Evolutionary conservation across 1,284 basidiomycete genomes (phyloP).

Genomic region (Boletellus sp.): DNA sequence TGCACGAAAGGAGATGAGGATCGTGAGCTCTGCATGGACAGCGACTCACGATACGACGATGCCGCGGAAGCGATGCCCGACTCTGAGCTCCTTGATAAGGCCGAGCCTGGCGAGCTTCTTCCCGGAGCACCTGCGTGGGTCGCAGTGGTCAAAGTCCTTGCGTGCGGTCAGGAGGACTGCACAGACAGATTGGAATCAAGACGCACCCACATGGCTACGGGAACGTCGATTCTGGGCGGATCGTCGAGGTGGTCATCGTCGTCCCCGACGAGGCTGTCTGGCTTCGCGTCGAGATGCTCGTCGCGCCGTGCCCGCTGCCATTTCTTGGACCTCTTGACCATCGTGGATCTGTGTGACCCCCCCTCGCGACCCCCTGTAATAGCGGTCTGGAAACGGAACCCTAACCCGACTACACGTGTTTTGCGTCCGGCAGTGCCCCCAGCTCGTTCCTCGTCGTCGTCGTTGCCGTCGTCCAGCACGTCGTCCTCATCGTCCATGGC

Average conservation of each 20-base stretch:
- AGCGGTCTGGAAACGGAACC: conserved; percentile 14
- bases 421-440: conserved; percentile 13
- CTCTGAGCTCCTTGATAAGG: conserved; percentile 78
- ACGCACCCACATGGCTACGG: conserved; percentile 88
- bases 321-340: conserved; percentile 15
- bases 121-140: conserved; percentile 91
- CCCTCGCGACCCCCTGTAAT: conserved; percentile 6
- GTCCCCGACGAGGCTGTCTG: not conserved
- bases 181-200: not conserved
- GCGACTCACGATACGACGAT: conserved; percentile 84
- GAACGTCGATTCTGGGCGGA: conserved; percentile 48
- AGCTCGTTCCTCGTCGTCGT: not conserved
- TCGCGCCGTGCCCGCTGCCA: not conserved
- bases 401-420: conserved; percentile 32
- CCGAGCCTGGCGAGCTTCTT: conserved; percentile 89
- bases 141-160: conserved; percentile 96
- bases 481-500: conserved; percentile 31
- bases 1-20: conserved; percentile 2
- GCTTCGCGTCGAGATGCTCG: conserved; percentile 5
- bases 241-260: not conserved
- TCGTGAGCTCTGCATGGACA: not conserved
- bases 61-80: conserved; percentile 88
- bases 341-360: not conserved
- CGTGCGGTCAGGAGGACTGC: not conserved
- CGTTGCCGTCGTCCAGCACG: conserved; percentile 22